Evolutionary conservation across 768 basidiomycete genomes (phyloP).

Genomic region (Rhizopogon salebrosus): DNA sequence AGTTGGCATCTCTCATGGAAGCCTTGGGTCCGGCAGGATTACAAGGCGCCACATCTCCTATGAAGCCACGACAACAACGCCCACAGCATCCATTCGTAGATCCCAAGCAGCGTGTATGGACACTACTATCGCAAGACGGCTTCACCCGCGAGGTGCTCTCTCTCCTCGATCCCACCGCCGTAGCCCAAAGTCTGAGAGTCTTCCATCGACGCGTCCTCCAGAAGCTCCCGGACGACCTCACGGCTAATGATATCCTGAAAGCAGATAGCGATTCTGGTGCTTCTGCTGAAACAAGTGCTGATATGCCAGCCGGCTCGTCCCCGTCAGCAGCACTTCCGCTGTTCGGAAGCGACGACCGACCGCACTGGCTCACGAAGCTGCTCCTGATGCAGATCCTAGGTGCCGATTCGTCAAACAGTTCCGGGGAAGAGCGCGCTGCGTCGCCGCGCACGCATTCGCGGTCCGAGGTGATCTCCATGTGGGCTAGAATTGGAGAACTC

Average conservation of each 20-base stretch:
- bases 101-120: constrained; percentile 39
- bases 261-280: constrained; percentile 14
- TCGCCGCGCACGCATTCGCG: constrained; percentile 64
- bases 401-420: constrained; percentile 41
- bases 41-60: constrained; percentile 13
- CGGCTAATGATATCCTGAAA: constrained; percentile 38
- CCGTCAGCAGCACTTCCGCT: constrained; percentile 30
- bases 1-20: constrained; percentile 39
- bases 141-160: constrained; percentile 64
- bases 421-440: constrained; percentile 23
- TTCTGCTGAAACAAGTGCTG: constrained; percentile 5
- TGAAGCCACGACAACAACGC: constrained; percentile 22
- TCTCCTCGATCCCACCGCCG: constrained; percentile 50
- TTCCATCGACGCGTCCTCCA: constrained; percentile 56
- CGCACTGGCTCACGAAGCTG: constrained; percentile 79
- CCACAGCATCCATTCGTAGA: constrained; percentile 16
- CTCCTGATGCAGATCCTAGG: constrained; percentile 68
- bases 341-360: constrained; percentile 64
- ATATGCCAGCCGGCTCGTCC: background rate
- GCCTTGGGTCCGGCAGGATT: constrained; percentile 30
- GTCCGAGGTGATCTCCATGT: constrained; percentile 66
- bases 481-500: constrained; percentile 70
- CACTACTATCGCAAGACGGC: constrained; percentile 55
- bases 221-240: constrained; percentile 48
- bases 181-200: constrained; percentile 58